Base-by-base conservation (phyloP, 805 yeast genomes). In the Saccharomycopsis oosterbeekiorum region DNA sequence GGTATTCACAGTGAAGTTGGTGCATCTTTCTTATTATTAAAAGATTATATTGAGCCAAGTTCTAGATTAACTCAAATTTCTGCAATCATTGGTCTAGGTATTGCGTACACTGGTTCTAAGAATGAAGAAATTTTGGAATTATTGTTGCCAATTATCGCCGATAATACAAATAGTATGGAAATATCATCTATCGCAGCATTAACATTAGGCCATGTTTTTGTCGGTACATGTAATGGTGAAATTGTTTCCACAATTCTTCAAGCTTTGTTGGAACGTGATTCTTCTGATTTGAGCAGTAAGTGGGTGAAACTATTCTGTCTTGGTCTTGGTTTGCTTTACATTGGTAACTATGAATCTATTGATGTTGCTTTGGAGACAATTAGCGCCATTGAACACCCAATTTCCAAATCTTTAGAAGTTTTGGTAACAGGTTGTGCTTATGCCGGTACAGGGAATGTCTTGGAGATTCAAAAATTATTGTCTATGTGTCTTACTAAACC, bases 391-490 rank as follows among this genome's bases (percentile, higher is more conserved):
- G 97, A 91, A 67, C 97, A 93, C 71, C 97, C 97, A 50, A 86
- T 94, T 70, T 85, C 94, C 34, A 85, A 88, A 67, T 88, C 96
- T 55, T 83, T 92, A 70, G 94, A 89, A 73, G 94, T 91, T 15
- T 79, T 94, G 69, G 91, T 96, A 40, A 90, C 87, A 65, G 87
- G 92, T 59, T 89, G 97, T 76, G 96, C 98, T 3, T 92, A 88
- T 75, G 96, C 97, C 11, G 99, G 98, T 65, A 90, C 98, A 47
- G 99, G 99, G 67, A 94, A 94, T 71, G 99, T 94, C 39, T 80
- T 94, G 65, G 94, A 92, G 76, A 88, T 94, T 65, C 99, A 94
- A 77, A 84, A 89, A 43, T 79, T 94, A 70, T 83, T 94, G 70
- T 87, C 96, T 6, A 41, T 57, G 26, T 64, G 66, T 40, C 58